Base-by-base conservation (phyloP, 768 basidiomycete genomes). In the Gloeophyllum trabeum region DNA sequence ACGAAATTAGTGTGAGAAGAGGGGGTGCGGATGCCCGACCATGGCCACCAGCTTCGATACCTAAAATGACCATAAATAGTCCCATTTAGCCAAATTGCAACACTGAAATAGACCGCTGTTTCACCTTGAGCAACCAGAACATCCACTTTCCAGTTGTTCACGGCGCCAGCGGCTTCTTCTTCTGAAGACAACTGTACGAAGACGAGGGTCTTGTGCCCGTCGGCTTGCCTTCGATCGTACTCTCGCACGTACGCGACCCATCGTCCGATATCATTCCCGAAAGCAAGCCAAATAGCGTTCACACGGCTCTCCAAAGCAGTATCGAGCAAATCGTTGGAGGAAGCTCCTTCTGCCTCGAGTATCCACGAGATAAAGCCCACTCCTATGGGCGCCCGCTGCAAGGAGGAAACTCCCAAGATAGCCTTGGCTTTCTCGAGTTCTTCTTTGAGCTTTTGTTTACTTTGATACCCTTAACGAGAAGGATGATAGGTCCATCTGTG, bases 1-100 rank as follows among this genome's bases (percentile, higher is more conserved):
- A 61, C 4, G 80, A 67, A 42, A 88, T 53, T 35, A 89, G 62
- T 12, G 70, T 73, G 42, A 77, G 58, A 41, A 83, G 65, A 1
- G 86, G 75, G 26, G 73, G 70, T 5, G 81, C 74, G 30, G 66
- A 53, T 18, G 60, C 48, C 37, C 67, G 60, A 5, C 83, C 85
- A 58, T 90, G 88, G 21, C 88, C 88, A 5, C 88, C 88, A 28
- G 83, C 73, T 60, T 91, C 88, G 43, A 67, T 74, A 3, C 87
- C 87, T 89, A 53, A n/a, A n/a, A n/a, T n/a, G n/a, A n/a, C n/a
- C n/a, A n/a, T n/a, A n/a, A n/a, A n/a, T 25, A 42, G 14, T 48
- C 39, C 28, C 42, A 32, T 36, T 52, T 10, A 39, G 35, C 19
- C 41, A 35, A 10, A 49, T 39, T 6, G 45, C 42, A 22, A 36